Base-by-base conservation (phyloP, 345 rosid species). In the Cardamine chenopodiifolia region DNA sequence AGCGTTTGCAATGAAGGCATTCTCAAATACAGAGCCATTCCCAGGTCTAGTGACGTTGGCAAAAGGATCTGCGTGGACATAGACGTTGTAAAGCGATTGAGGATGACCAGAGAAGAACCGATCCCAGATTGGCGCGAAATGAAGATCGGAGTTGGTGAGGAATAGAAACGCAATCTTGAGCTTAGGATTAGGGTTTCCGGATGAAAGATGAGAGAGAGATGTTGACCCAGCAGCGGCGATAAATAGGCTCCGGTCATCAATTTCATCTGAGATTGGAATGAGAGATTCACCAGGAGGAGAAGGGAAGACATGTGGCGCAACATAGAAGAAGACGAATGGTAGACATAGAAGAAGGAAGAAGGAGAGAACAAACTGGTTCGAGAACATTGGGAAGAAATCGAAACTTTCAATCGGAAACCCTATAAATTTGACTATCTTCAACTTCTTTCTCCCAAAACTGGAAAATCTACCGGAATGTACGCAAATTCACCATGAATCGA, bases 101-200 rank as follows among this genome's bases (percentile, higher is more conserved):
- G 80, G 8, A 6, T 75, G 77, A 13, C 69, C 40, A 28, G 19
- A 42, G 82, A 95, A 92, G 90, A 92, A 95, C 0, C 68, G 82
- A 42, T 84, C 82, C 97, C 97, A 92, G 64, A 95, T 77, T 5
- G 96, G 93, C 8, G 92, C 77, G 81, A 95, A 92, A 70, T 89
- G 80, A 70, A 95, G 93, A 74, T 89, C 97, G 57, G 97, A 62
- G 85, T 92, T 95, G 76, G 97, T 95, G 78, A 92, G 89, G 82
- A 95, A 95, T 22, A 92, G 83, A 77, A 95, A 95, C 12, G 97
- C 99, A 66, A 95, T 84, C 81, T 95, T 95, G 77, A 83, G 84
- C 58, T 82, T 86, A n/a, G 86, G 81, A 57, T 81, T 85, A 17
- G 77, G 78, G 31, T 74, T 68, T 31, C 89, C 22, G 37, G 89